phyloP scores from a whole-genome alignment of 2,329 filamentous ascomycete genomes.

The Neofusicoccum sp. region DNA sequence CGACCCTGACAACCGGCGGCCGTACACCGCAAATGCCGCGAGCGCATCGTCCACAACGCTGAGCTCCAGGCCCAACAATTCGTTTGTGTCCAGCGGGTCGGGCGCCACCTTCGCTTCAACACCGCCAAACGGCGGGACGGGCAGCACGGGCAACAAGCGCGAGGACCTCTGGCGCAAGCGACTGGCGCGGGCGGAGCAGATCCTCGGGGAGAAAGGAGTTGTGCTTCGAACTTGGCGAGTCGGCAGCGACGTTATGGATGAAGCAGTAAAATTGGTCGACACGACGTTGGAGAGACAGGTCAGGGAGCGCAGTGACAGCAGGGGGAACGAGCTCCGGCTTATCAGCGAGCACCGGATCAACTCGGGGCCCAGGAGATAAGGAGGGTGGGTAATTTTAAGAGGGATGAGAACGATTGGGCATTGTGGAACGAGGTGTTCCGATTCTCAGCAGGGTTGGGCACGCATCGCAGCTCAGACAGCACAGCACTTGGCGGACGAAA shows the following conservation, averaged over 20 bases:
- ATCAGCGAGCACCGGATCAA: constrained; percentile 13
- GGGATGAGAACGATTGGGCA: constrained; percentile 8
- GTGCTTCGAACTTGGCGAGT: constrained; percentile 70
- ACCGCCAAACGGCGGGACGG: constrained; percentile 17
- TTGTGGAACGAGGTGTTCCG: constrained; percentile 3
- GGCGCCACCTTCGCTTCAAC: not conserved
- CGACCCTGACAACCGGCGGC: not conserved
- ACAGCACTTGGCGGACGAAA: not conserved
- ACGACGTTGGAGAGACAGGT: constrained; percentile 36
- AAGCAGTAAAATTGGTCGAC: constrained; percentile 64
- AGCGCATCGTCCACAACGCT: constrained; percentile 4
- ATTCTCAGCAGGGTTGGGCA: constrained; percentile 6
- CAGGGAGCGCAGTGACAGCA: constrained; percentile 16
- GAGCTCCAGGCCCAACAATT: constrained; percentile 5
- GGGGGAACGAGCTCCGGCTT: constrained; percentile 14
- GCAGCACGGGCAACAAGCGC: constrained; percentile 57
- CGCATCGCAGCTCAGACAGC: not conserved
- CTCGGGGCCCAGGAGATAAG: constrained; percentile 3
- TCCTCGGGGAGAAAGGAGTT: constrained; percentile 65
- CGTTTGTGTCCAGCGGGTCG: not conserved
- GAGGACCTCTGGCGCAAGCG: constrained; percentile 70
- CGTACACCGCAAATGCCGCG: constrained; percentile 14
- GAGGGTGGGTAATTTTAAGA: constrained; percentile 13
- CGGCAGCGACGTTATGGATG: constrained; percentile 66
- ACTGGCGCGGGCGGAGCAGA: constrained; percentile 62